Evolutionary conservation across 2,329 filamentous ascomycete genomes (phyloP).

Genomic region (Penicillium olsonii): DNA sequence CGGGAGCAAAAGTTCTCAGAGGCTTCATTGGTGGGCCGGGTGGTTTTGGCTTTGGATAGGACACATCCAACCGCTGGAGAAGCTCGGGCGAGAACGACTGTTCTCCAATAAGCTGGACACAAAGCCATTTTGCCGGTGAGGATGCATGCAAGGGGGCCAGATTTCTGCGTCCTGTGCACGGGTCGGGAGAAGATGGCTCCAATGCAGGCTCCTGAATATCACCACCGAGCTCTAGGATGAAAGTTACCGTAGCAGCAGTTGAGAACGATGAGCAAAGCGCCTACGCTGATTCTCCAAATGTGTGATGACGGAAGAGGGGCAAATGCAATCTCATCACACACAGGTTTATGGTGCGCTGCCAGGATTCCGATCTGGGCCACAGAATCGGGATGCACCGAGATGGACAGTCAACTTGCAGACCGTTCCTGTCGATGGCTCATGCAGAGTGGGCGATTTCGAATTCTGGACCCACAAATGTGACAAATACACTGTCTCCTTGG

Average conservation of each 20-base stretch:
- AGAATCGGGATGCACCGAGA: slow-evolving; percentile 16
- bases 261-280: too few relatives aligned
- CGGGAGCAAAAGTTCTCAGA: neutral
- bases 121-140: slow-evolving; percentile 9
- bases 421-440: slow-evolving; percentile 6
- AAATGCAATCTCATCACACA: slow-evolving; percentile 21
- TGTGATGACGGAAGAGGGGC: slow-evolving; percentile 21
- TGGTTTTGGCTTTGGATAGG: neutral
- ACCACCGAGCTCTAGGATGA: neutral
- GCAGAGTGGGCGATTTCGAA: neutral
- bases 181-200: slow-evolving; percentile 7
- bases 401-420: slow-evolving; percentile 12
- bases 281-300: neutral
- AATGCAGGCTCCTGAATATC: slow-evolving; percentile 13
- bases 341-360: neutral
- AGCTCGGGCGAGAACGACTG: slow-evolving; percentile 3
- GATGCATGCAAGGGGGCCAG: slow-evolving; percentile 20
- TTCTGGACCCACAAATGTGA: slow-evolving; percentile 3
- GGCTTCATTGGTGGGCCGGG: neutral
- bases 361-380: slow-evolving; percentile 22
- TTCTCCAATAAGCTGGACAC: slow-evolving; percentile 12
- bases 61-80: neutral
- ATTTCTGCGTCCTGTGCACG: slow-evolving; percentile 15
- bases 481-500: neutral
- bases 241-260: neutral